phyloP scores from a whole-genome alignment of 148 eudicot species.

The Beta vulgaris region DNA sequence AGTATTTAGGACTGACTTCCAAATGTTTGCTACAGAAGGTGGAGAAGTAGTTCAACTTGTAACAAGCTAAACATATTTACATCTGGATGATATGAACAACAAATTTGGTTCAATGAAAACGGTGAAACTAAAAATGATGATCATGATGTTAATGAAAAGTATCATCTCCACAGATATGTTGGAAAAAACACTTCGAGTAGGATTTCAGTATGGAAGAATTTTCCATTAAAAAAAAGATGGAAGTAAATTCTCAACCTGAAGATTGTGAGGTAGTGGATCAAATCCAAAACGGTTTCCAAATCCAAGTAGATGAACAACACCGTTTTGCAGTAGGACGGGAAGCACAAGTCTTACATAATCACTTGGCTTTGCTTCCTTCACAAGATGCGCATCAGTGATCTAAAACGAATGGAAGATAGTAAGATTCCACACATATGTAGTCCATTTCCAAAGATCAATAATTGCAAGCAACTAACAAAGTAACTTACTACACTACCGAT shows the following conservation, averaged over 20 bases:
- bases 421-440: not conserved
- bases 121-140: not conserved
- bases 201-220: not conserved
- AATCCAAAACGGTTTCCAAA: conserved; percentile 92
- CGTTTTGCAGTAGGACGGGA: conserved; percentile 63
- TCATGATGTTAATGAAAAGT: not conserved
- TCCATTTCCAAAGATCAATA: not conserved
- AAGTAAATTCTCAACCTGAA: conserved; percentile 77
- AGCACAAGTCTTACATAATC: conserved; percentile 61
- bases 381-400: conserved; percentile 87
- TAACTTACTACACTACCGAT: conserved; percentile 80
- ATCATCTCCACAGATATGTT: not conserved
- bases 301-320: conserved; percentile 84
- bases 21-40: not conserved
- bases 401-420: conserved; percentile 25
- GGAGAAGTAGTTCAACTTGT: not conserved
- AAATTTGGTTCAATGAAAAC: not conserved
- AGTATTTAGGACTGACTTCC: not conserved
- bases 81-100: not conserved
- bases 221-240: no score
- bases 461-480: not conserved
- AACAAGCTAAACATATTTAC: not conserved
- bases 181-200: not conserved
- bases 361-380: conserved; percentile 71
- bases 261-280: conserved; percentile 68